These are phyloP conservation scores for Apophysomyces elegans DNA, from an alignment of 371 early-diverging fungal genomes.

Conservation along the genomic window DNA sequence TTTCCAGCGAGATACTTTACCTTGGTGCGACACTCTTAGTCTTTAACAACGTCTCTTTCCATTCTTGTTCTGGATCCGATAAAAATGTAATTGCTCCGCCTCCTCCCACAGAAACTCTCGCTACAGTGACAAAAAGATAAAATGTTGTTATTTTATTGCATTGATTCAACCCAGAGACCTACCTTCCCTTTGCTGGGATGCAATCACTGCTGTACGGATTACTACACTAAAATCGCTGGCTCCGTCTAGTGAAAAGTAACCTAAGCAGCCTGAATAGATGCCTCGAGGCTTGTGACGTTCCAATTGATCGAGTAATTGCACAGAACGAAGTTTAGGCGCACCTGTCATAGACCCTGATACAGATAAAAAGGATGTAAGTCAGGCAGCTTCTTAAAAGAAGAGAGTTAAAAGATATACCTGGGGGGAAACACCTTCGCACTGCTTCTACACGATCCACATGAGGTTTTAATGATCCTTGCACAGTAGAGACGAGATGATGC, in stretches of 20 bases:
- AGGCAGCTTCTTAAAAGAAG: not conserved
- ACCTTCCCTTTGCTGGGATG: constrained; percentile 20
- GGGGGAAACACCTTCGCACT: constrained; percentile 85
- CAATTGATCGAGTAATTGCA: constrained; percentile 78
- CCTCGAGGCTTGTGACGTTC: constrained; percentile 77
- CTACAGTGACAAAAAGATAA: constrained; percentile 5
- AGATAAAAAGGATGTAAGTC: not conserved
- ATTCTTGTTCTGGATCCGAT: constrained; percentile 86
- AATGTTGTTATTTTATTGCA: constrained; percentile 21
- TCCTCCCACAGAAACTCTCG: constrained; percentile 81
- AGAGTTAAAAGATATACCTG: constrained; percentile 46
- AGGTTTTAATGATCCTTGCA: constrained; percentile 67
- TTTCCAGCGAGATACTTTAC: constrained; percentile 26
- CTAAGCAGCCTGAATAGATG: constrained; percentile 92
- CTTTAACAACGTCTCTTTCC: constrained; percentile 76
- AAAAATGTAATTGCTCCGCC: constrained; percentile 94
- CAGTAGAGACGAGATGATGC: constrained; percentile 92
- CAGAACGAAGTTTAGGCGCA: constrained; percentile 91
- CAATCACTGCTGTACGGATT: constrained; percentile 78
- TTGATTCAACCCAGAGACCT: constrained; percentile 16
- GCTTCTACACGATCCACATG: constrained; percentile 75
- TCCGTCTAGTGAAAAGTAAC: constrained; percentile 79
- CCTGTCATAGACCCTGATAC: constrained; percentile 94
- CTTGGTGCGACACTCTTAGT: constrained; percentile 69
- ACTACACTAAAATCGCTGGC: constrained; percentile 80